These are phyloP conservation scores for Rhizodiscina lignyota DNA, from an alignment of 495 filamentous ascomycete genomes.

Conservation along the genomic window DNA sequence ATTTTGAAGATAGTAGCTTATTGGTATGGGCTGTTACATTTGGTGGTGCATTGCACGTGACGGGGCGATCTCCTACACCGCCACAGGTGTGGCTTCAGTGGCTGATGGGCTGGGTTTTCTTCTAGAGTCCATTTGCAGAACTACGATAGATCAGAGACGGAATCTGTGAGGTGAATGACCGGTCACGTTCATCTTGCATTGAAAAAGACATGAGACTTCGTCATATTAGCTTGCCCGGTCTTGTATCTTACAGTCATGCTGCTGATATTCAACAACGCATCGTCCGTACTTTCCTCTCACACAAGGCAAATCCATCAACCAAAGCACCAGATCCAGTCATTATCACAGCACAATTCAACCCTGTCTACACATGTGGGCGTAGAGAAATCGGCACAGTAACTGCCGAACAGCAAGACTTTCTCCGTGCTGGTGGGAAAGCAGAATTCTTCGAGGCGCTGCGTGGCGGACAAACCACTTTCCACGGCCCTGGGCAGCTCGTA, in stretches of 20 bases:
- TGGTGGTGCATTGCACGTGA: too few species aligned
- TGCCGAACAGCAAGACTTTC: constrained; percentile 20
- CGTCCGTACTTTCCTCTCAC: constrained; percentile 26
- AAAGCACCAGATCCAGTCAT: constrained; percentile 44
- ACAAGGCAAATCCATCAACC: constrained; percentile 25
- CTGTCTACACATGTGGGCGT: constrained; percentile 81
- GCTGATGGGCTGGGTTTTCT: too few species aligned
- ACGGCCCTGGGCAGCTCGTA: constrained; percentile 84
- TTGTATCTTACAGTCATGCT: constrained; percentile 28
- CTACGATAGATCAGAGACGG: too few species aligned
- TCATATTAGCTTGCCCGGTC: constrained; percentile 52
- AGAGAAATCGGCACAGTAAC: constrained; percentile 52
- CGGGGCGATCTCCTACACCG: too few species aligned
- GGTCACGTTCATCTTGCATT: too few species aligned
- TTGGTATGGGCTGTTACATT: too few species aligned
- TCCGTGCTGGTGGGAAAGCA: constrained; percentile 30
- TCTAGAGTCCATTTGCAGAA: too few species aligned
- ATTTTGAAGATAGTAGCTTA: too few species aligned
- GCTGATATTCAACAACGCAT: constrained; percentile 25
- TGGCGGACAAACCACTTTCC: constrained; percentile 87
- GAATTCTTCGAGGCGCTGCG: constrained; percentile 54
- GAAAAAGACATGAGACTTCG: constrained; percentile 43
- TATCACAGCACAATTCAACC: constrained; percentile 67
- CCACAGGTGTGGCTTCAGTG: too few species aligned
- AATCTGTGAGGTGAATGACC: too few species aligned